Base-by-base conservation (phyloP, 495 filamentous ascomycete species). In the Trichoderma asperelloides region DNA sequence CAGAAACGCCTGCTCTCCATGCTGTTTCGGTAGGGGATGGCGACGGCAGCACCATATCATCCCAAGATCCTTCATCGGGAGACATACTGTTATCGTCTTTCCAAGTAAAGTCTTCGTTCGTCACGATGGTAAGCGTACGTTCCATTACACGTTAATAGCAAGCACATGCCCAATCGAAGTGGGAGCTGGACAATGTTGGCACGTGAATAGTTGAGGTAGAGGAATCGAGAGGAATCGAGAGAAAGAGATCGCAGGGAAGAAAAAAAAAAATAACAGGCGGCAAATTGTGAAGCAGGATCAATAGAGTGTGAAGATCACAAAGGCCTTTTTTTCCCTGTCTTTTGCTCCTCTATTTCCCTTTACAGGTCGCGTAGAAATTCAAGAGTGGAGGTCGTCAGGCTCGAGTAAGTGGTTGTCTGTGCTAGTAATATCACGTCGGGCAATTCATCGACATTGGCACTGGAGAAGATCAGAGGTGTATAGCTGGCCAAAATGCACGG, bases 111-210 rank as follows among this genome's bases (percentile, higher is more conserved):
- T 77, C 80, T 69, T 78, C 76, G 74, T 75, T 74, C 67, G 74
- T 67, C 69, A 72, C 76, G 67, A 78, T 70, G 69, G 78, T 69
- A 71, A 77, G 71, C 71, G 72, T 73, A 69, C 68, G 70, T 65
- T 78, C 78, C 81, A 83, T 83, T 63, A 73, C 74, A 73, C 74
- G 74, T 78, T 71, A 75, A 73, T 79, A 75, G 72, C 73, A 71
- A 73, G 64, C 78, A 72, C 74, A 77, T 75, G 69, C 77, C 75
- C 62, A 64, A 39, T 40, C 62, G n/a, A 23, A 27, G 33, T 0
- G 13, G 27, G 55, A 60, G 1, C 6, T 11, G 9, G 49, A 55
- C 8, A 25, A 55, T 11, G n/a, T 55, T 30, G 40, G 62, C 62
- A 39, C 62, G 62, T 64, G 27, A 60, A 30, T 60, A 2, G 25